Percentiles rank a stretch among this genome's conserved stretches.
phyloP scores from a whole-genome alignment of 805 yeast species.

The Candida ovalis region DNA sequence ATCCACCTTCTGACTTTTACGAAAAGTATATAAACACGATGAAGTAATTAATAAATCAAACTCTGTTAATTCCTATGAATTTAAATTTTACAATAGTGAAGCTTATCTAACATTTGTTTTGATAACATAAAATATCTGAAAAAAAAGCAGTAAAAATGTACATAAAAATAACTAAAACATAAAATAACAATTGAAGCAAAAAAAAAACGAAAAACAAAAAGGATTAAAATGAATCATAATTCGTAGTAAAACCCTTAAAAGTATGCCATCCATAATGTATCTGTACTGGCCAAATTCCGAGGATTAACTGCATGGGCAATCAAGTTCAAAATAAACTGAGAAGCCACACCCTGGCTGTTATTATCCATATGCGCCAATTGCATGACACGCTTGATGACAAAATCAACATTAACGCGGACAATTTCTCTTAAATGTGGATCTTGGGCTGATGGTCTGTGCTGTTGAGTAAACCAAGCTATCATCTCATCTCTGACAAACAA shows the following conservation, averaged over 20 bases:
- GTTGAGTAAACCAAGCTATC: slow-evolving; percentile 87
- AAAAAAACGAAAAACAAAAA: not conserved
- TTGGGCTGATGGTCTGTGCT: slow-evolving; percentile 77
- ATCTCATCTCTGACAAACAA: slow-evolving; percentile 94
- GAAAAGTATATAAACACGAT: slow-evolving; percentile 18
- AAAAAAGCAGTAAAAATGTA: too few species aligned
- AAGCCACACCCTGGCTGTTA: slow-evolving; percentile 69
- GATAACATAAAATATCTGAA: too few species aligned
- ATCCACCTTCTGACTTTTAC: slow-evolving; percentile 18
- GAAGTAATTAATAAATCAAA: not conserved
- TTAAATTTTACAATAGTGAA: too few species aligned
- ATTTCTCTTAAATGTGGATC: slow-evolving; percentile 83
- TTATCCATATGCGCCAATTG: slow-evolving; percentile 56
- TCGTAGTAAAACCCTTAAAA: slow-evolving; percentile 37
- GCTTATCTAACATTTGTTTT: too few species aligned
- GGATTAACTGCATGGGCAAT: slow-evolving; percentile 96
- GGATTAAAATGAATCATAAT: not conserved
- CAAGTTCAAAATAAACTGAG: slow-evolving; percentile 85
- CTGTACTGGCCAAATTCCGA: slow-evolving; percentile 85
- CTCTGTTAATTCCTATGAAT: too few species aligned
- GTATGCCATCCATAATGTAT: slow-evolving; percentile 94
- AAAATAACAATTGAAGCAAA: not conserved
- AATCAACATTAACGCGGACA: slow-evolving; percentile 83
- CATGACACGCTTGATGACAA: slow-evolving; percentile 72
- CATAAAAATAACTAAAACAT: too few species aligned